Base-by-base conservation (phyloP, 345 rosid species). In the Salix viminalis region DNA sequence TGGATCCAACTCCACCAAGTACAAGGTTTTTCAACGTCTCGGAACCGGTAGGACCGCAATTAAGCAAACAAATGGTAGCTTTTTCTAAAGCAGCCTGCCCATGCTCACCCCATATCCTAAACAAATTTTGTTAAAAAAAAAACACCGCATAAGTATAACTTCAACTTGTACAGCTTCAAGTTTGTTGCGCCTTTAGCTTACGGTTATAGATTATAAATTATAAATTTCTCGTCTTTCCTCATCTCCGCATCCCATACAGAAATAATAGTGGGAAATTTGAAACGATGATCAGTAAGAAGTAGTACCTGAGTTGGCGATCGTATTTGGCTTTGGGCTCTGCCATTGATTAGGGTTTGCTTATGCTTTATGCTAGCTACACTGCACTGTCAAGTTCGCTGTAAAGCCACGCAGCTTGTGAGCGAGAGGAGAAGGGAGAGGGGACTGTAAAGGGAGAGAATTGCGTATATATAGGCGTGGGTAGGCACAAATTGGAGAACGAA, bases 41-140 rank as follows among this genome's bases (percentile, higher is more conserved):
- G 0, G 99, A 93, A 56, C 99, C 98, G 6, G 99, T 93, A 56
- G 99, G 99, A 54, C 99, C 98, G 82, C 99, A 96, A 74, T 93
- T 96, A 68, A 96, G 96, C 83, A 91, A 88, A 86, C 99, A 96
- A 76, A 93, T 89, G 69, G 97, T 91, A 61, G 98, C 91, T 67
- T 91, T 90, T 84, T 93, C 99, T 6, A 96, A 84, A 44, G 94
- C 96, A 4, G 91, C 83, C 83, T 92, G 98, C 70, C 99, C 97
- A 89, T 90, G 85, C 82, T 96, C 97, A 34, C 99, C 99, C 97
- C 99, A 93, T 70, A 96, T 93, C 91, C 99, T 93, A 73, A 62
- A 84, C 80, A 67, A 8, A 0, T 39, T 8, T 39, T 7, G 56
- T 50, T 39, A 56, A 23, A 50, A 42, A 65, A 14, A 32, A 42